Evolutionary conservation across 768 basidiomycete genomes (phyloP), one percentile per base, ranked within the genome.

Genomic region (Serendipita vermifera): DNA sequence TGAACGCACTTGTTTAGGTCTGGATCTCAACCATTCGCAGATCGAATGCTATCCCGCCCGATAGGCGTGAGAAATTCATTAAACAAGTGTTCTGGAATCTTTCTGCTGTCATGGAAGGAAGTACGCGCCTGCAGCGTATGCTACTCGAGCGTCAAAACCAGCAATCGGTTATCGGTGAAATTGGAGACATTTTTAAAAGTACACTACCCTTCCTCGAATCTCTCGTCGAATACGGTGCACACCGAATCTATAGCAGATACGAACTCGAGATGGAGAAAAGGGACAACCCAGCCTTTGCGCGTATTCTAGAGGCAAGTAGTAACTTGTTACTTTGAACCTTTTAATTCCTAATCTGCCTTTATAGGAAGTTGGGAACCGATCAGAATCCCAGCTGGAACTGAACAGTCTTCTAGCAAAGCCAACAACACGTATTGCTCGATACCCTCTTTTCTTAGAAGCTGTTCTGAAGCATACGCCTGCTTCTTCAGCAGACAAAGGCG

Each of bases 241-340:
- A 98, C 65, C 96, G 98, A 68, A 72, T 97, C 56, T 97, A 94
- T 65, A 96, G 96, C 11, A 99, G 98, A 70, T 97, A 90, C 67
- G 93, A 97, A 71, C 98, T 99, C 68, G 96, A 99, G 74, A 94
- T 88, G 76, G 96, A 98, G 76, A 98, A 97, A 74, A 82, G 77
- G 56, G 77, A 82, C 53, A 99, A 99, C 70, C 79, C 85, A 4
- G 86, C 82, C 11, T 99, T 99, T 71, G 85, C 90, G 54, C 80
- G 81, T 58, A 98, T 98, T 68, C 96, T 98, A 29, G 96, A 98
- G 76, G 92, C 90, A 54, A 80, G 75, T 15, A 20, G 31, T 26
- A 3, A 33, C 33, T 35, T 41, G 54, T 14, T n/a, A 29, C 51
- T 35, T 43, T 59, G 15, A 33, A n/a, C n/a, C n/a, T n/a, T 17